Evolutionary conservation across 2,329 filamentous ascomycete species (phyloP).

Genomic region (Curvularia sp.): DNA sequence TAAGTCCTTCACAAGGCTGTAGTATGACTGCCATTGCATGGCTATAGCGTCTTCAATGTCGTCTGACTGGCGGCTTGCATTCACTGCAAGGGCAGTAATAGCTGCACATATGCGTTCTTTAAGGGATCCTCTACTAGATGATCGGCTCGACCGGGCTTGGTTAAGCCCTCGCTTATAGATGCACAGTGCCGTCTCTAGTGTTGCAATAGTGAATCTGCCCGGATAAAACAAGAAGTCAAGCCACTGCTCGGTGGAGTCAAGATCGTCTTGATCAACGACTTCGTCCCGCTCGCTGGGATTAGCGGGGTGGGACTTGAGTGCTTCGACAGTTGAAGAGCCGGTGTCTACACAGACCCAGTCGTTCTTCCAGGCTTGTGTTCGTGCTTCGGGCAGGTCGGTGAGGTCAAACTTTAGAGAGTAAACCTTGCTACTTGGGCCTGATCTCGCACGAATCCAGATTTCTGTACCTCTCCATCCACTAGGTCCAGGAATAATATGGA

Average conservation of each 20-base stretch:
- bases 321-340: conserved; percentile 52
- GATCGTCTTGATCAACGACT: conserved; percentile 53
- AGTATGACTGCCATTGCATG: conserved; percentile 88
- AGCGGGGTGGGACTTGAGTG: conserved; percentile 47
- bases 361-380: conserved; percentile 71
- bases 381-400: conserved; percentile 66
- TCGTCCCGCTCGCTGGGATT: conserved; percentile 48
- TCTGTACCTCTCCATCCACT: conserved; percentile 50
- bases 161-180: conserved; percentile 76
- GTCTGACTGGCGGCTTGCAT: conserved; percentile 74
- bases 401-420: conserved; percentile 76
- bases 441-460: conserved; percentile 59
- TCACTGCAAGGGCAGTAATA: conserved; percentile 71
- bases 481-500: conserved; percentile 50
- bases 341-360: conserved; percentile 57
- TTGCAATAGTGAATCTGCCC: conserved; percentile 78
- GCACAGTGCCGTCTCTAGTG: conserved; percentile 80
- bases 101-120: conserved; percentile 78
- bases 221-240: conserved; percentile 82
- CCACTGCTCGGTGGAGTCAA: conserved; percentile 75
- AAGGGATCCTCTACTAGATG: conserved; percentile 60
- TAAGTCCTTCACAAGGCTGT: conserved; percentile 81
- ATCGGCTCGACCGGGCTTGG: conserved; percentile 21
- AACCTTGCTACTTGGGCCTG: conserved; percentile 67
- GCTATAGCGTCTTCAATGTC: conserved; percentile 77